These are phyloP conservation scores for Ambrosiella cleistominuta DNA, from an alignment of 2,329 filamentous ascomycete species.

Conservation along the genomic window DNA sequence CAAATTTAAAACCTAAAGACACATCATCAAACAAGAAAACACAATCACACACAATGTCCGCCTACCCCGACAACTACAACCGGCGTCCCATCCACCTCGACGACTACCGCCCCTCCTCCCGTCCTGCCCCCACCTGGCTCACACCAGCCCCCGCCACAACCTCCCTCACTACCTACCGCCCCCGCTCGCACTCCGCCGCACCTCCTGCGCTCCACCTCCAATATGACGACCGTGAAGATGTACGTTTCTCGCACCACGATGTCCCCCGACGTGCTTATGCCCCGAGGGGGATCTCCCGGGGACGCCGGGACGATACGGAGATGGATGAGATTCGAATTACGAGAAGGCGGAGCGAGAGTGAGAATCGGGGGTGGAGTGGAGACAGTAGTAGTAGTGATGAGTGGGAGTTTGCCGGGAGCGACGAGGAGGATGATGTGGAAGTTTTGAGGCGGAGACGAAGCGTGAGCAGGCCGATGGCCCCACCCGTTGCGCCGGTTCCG, in stretches of 20 bases:
- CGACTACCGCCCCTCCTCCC: not conserved
- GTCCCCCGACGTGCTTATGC: not conserved
- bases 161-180: not conserved
- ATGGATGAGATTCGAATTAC: not conserved
- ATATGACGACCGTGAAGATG: not conserved
- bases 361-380: not conserved
- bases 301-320: not conserved
- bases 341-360: not conserved
- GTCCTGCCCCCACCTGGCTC: not conserved
- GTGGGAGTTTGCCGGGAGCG: not conserved
- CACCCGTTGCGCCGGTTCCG: conserved; percentile 32
- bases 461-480: not conserved
- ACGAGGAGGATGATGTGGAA: not conserved
- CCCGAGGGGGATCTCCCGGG: not conserved
- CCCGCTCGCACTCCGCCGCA: not conserved
- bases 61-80: not conserved
- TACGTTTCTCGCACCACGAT: not conserved
- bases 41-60: not conserved
- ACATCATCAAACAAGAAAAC: not conserved
- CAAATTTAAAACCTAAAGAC: not conserved
- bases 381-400: not conserved
- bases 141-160: not conserved
- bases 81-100: not conserved
- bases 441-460: not conserved
- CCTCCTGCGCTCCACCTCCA: not conserved